These are phyloP conservation scores for Puccinellia tenuiflora DNA, from an alignment of 176 grass and related monocot genomes.

Conservation along the genomic window DNA sequence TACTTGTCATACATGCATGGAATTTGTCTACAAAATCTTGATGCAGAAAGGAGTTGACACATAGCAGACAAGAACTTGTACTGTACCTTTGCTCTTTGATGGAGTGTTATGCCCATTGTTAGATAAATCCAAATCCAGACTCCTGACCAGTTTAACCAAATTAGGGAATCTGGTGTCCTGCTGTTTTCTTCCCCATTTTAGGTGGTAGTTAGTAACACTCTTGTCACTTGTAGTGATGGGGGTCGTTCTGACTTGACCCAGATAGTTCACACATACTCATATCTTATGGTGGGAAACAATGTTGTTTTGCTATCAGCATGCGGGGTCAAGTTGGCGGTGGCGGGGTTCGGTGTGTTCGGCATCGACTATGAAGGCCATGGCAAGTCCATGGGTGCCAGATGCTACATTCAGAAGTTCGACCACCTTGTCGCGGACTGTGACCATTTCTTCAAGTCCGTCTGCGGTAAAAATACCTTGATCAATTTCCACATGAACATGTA, in stretches of 20 bases:
- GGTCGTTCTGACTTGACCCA: neutral
- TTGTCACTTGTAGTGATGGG: neutral
- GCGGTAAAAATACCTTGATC: slow-evolving; percentile 30
- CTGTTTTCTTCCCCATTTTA: neutral
- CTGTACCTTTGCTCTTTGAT: neutral
- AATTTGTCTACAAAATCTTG: neutral
- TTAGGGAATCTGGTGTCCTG: neutral
- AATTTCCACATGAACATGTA: neutral
- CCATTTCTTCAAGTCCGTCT: slow-evolving; percentile 75
- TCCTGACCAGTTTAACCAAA: neutral
- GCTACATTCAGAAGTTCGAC: slow-evolving; percentile 81
- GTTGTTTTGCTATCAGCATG: slow-evolving; percentile 48
- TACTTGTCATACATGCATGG: neutral
- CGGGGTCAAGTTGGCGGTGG: slow-evolving; percentile 46
- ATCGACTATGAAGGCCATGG: slow-evolving; percentile 88
- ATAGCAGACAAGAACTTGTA: neutral
- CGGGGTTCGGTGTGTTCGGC: slow-evolving; percentile 68
- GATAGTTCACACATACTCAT: neutral
- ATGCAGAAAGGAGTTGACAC: neutral
- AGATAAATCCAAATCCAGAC: neutral
- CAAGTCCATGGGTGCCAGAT: slow-evolving; percentile 62
- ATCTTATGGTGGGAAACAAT: slow-evolving; percentile 18
- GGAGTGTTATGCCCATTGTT: neutral
- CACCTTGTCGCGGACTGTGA: slow-evolving; percentile 60
- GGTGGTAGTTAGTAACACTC: slow-evolving; percentile 7